Conservation (phyloP, 148 eudicot species). For the Rhododendron williamsianum region DNA sequence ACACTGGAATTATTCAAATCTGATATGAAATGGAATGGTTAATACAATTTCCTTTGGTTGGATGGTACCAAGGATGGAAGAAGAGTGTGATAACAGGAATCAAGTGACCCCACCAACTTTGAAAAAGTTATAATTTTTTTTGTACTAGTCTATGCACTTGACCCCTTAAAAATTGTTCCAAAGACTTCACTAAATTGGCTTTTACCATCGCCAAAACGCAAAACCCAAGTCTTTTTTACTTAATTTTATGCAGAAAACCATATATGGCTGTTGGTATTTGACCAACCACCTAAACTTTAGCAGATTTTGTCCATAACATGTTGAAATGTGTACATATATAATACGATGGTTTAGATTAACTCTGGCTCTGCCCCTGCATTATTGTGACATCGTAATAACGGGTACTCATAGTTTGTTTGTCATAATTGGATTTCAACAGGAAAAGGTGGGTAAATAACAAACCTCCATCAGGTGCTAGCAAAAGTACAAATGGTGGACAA, state of each 20-base stretch:
- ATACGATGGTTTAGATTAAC: neutral
- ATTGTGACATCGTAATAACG: neutral
- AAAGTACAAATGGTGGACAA: slow-evolving; percentile 63
- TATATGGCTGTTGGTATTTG: neutral
- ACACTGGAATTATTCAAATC: too few species aligned
- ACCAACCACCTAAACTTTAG: neutral
- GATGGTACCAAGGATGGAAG: too few species aligned
- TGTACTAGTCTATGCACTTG: too few species aligned
- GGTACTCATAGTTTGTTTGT: neutral
- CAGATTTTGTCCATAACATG: neutral
- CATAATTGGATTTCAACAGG: slow-evolving; percentile 25
- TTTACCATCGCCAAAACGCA: too few species aligned
- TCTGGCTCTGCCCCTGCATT: neutral
- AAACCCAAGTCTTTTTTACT: too few species aligned
- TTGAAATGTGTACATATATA: neutral
- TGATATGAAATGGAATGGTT: too few species aligned
- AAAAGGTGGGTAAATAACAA: slow-evolving; percentile 42
- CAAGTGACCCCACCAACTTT: too few species aligned
- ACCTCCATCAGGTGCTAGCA: slow-evolving; percentile 50
- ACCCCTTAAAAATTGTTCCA: too few species aligned
- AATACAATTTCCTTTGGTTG: too few species aligned
- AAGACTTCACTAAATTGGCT: too few species aligned
- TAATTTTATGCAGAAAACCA: neutral
- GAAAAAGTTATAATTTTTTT: too few species aligned
- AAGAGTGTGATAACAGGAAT: too few species aligned